Evolutionary conservation across 306 rosid genomes (phyloP).

Genomic region (Lathyrus aphaca): DNA sequence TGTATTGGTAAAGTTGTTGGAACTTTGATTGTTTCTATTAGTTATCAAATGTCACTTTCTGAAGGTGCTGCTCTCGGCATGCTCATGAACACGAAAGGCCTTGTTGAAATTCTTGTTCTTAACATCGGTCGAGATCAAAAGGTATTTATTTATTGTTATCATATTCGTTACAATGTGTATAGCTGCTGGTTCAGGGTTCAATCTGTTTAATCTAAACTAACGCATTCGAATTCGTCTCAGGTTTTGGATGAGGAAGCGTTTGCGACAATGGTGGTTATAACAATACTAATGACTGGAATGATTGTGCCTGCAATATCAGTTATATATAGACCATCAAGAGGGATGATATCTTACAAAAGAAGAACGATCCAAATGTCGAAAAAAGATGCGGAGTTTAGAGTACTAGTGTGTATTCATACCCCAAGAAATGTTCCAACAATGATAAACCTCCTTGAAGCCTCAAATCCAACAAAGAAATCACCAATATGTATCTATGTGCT

Average conservation of each 20-base stretch:
- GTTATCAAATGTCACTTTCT: slow-evolving; percentile 60
- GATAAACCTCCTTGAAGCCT: slow-evolving; percentile 77
- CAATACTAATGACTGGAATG: slow-evolving; percentile 65
- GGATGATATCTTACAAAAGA: slow-evolving; percentile 62
- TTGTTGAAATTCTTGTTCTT: slow-evolving; percentile 76
- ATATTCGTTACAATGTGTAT: no score
- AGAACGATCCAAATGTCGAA: slow-evolving; percentile 66
- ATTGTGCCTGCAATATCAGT: slow-evolving; percentile 67
- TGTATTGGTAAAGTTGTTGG: slow-evolving; percentile 75
- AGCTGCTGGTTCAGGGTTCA: no score
- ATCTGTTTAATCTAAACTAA: neutral
- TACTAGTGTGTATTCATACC: slow-evolving; percentile 72
- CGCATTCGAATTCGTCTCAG: slow-evolving; percentile 43
- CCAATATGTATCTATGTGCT: slow-evolving; percentile 80
- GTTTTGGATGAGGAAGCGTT: slow-evolving; percentile 70
- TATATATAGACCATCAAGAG: slow-evolving; percentile 65
- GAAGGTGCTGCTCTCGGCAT: slow-evolving; percentile 79
- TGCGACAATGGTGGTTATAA: slow-evolving; percentile 73
- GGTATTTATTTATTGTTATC: slow-evolving; percentile 39
- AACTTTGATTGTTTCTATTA: slow-evolving; percentile 54
- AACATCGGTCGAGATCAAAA: slow-evolving; percentile 80
- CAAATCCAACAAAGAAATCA: slow-evolving; percentile 71
- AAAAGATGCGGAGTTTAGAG: slow-evolving; percentile 64
- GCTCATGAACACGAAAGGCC: slow-evolving; percentile 94
- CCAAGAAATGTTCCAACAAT: slow-evolving; percentile 84